Evolutionary conservation across 2,329 filamentous ascomycete genomes (phyloP).

Genomic region (Talaromyces sp.): DNA sequence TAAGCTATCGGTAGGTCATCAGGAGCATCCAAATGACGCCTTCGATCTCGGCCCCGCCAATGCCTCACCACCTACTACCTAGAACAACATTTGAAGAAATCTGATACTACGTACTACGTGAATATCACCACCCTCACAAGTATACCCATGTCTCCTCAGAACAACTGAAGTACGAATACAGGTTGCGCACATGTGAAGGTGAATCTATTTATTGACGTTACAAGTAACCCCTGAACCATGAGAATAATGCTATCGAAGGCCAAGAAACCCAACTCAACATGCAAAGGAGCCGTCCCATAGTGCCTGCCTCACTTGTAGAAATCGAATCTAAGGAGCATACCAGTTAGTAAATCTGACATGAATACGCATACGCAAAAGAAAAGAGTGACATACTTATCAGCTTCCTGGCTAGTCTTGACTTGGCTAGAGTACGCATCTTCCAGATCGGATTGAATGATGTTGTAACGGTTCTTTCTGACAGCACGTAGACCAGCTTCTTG

Average conservation of each 20-base stretch:
- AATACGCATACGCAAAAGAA: conserved; percentile 11
- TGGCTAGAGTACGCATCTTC: conserved; percentile 97
- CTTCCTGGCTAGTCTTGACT: conserved; percentile 77
- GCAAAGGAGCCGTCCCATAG: background rate
- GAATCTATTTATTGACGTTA: conserved; percentile 4
- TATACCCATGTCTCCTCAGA: background rate
- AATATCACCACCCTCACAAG: background rate
- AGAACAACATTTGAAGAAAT: background rate
- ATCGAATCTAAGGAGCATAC: conserved; percentile 67
- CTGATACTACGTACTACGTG: background rate
- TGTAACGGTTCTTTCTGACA: conserved; percentile 96
- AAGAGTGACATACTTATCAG: conserved; percentile 51
- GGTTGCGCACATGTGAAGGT: conserved; percentile 14
- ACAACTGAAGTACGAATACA: conserved; percentile 8
- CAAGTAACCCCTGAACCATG: background rate
- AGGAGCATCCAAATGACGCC: background rate
- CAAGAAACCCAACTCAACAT: conserved; percentile 22
- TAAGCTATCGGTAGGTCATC: background rate
- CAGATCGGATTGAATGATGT: conserved; percentile 95
- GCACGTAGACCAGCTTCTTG: conserved; percentile 93
- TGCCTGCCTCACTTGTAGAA: conserved; percentile 66
- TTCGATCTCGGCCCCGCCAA: background rate
- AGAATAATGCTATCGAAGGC: background rate
- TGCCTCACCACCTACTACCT: background rate
- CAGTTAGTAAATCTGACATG: conserved; percentile 40